These are phyloP conservation scores for Amoeboradix gromovi DNA, from an alignment of 371 early-diverging fungal species.

Conservation along the genomic window DNA sequence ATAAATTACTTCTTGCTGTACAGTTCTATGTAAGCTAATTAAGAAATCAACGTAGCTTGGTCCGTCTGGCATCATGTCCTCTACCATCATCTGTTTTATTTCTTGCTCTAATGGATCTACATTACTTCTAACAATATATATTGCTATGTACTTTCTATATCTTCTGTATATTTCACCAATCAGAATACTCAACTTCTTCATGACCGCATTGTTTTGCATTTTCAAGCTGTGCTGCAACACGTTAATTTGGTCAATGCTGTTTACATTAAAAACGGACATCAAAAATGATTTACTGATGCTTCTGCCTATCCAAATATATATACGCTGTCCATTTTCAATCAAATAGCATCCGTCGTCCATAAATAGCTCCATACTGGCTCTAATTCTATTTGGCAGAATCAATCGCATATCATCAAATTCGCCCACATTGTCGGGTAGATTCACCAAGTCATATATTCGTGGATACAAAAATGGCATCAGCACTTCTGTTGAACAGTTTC, in stretches of 20 bases:
- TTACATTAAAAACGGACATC: constrained; percentile 38
- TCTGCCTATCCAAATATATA: constrained; percentile 65
- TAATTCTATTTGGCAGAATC: constrained; percentile 29
- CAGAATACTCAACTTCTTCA: constrained; percentile 28
- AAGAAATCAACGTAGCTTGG: not conserved
- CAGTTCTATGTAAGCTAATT: not conserved
- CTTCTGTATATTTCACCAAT: constrained; percentile 19
- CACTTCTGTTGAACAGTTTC: constrained; percentile 31
- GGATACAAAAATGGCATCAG: constrained; percentile 54
- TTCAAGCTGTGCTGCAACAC: constrained; percentile 19
- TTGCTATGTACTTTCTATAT: constrained; percentile 8
- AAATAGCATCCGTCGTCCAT: constrained; percentile 38
- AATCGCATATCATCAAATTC: not conserved
- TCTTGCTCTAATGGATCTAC: constrained; percentile 28
- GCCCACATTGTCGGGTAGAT: constrained; percentile 23
- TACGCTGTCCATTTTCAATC: constrained; percentile 41
- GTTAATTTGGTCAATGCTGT: constrained; percentile 37
- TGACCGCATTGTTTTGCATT: constrained; percentile 18
- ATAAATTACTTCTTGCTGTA: not conserved
- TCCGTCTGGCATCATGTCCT: constrained; percentile 42
- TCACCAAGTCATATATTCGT: constrained; percentile 35
- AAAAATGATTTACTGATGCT: constrained; percentile 26
- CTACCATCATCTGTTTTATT: constrained; percentile 28
- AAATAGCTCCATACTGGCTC: constrained; percentile 44
- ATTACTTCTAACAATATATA: constrained; percentile 27